These are phyloP conservation scores for Ampelomyces quisqualis DNA, from an alignment of 2,329 filamentous ascomycete species.

Conservation along the genomic window DNA sequence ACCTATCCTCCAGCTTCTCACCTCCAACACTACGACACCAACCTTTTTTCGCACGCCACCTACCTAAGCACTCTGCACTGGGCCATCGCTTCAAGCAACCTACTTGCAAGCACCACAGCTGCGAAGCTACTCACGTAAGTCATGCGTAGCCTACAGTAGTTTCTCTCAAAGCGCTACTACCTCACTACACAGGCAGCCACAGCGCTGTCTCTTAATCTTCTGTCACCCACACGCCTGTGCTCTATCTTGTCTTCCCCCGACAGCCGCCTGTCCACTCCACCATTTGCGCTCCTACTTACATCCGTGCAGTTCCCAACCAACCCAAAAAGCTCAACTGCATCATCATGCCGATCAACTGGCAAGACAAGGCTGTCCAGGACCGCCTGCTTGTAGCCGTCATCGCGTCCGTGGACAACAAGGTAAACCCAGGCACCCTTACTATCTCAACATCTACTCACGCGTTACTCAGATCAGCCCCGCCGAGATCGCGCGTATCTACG, in stretches of 20 bases:
- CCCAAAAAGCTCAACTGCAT: not conserved
- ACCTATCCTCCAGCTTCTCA: no score
- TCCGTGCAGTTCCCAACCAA: not conserved
- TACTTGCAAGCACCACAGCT: no score
- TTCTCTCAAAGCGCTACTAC: not conserved
- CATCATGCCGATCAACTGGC: constrained; percentile 43
- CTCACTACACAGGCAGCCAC: not conserved
- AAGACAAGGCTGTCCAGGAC: constrained; percentile 38
- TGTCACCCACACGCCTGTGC: not conserved
- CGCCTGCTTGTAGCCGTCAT: constrained; percentile 46
- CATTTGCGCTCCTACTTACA: not conserved
- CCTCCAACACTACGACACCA: no score
- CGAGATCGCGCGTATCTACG: constrained; percentile 49
- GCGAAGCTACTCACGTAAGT: not conserved
- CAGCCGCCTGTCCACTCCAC: not conserved
- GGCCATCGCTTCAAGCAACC: no score
- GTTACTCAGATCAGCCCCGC: constrained; percentile 47
- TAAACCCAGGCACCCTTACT: constrained; percentile 7
- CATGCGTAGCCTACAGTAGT: not conserved
- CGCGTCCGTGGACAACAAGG: constrained; percentile 37
- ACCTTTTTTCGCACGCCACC: no score
- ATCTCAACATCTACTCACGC: constrained; percentile 5
- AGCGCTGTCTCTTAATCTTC: not conserved
- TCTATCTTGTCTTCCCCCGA: not conserved
- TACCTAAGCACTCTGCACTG: no score